phyloP scores from a whole-genome alignment of 148 eudicot genomes.

The Simmondsia chinensis region DNA sequence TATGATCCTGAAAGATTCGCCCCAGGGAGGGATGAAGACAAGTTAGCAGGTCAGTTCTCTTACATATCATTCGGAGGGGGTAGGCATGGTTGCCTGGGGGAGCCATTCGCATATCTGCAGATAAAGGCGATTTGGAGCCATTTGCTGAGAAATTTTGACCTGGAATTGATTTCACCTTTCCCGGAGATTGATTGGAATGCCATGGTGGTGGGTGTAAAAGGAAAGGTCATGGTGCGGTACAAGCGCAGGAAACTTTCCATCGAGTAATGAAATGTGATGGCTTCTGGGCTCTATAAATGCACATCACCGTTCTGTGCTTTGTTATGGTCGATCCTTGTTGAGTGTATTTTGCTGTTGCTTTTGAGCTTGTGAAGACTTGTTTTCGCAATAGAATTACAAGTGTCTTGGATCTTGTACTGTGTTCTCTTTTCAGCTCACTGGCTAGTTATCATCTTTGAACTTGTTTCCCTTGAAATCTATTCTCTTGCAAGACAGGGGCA shows the following conservation, averaged over 20 bases:
- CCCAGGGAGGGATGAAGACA: slow-evolving; percentile 88
- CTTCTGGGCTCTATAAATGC: too few species aligned
- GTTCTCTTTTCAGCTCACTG: too few species aligned
- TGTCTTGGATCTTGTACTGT: too few species aligned
- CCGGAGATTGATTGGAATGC: slow-evolving; percentile 97
- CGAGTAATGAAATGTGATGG: slow-evolving; percentile 1
- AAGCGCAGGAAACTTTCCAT: slow-evolving; percentile 22
- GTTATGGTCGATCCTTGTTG: too few species aligned
- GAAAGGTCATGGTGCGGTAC: slow-evolving; percentile 31
- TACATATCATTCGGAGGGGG: slow-evolving; percentile 92
- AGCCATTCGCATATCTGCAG: slow-evolving; percentile 93
- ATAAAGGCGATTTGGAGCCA: slow-evolving; percentile 97
- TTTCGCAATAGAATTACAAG: too few species aligned
- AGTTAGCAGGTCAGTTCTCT: slow-evolving; percentile 75
- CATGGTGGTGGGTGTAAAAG: slow-evolving; percentile 30
- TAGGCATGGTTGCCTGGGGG: slow-evolving; percentile 90
- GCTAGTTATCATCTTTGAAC: too few species aligned
- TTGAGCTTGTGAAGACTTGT: too few species aligned
- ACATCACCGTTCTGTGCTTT: too few species aligned
- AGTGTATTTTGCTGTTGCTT: too few species aligned
- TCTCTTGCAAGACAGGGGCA: too few species aligned
- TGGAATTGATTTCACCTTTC: slow-evolving; percentile 84
- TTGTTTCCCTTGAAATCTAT: too few species aligned
- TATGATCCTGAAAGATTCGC: slow-evolving; percentile 83
- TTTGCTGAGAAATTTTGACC: slow-evolving; percentile 77